These are phyloP conservation scores for Sugiyamaella valdiviana DNA, from an alignment of 805 yeast species.

Conservation along the genomic window DNA sequence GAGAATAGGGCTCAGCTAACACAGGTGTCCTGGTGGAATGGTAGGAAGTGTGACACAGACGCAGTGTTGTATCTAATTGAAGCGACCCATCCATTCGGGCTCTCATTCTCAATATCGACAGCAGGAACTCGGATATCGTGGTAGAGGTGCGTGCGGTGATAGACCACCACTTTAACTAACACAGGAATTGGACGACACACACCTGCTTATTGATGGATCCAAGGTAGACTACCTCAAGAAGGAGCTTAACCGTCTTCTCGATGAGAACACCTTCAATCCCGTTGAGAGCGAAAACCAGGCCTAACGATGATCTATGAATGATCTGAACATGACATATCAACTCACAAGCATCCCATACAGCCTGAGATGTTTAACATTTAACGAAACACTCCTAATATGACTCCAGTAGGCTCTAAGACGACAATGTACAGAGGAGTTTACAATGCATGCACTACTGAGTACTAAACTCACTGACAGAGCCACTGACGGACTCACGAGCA, in stretches of 20 bases:
- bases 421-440: too few relatives aligned
- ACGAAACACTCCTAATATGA: neutral
- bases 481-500: neutral
- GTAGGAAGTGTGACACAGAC: conserved; percentile 12
- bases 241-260: conserved; percentile 67
- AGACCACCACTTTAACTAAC: neutral
- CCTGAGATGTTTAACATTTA: neutral
- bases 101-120: conserved; percentile 73
- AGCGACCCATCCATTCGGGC: conserved; percentile 93
- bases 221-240: conserved; percentile 69
- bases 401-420: too few relatives aligned
- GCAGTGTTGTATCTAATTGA: neutral
- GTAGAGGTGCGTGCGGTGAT: conserved; percentile 37
- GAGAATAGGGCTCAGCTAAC: conserved; percentile 12
- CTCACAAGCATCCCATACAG: neutral
- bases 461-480: neutral
- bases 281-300: conserved; percentile 49
- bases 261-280: conserved; percentile 82
- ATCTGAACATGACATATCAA: neutral
- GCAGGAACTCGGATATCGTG: conserved; percentile 65
- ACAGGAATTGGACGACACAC: conserved; percentile 85
- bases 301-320: neutral
- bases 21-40: conserved; percentile 34
- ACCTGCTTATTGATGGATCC: conserved; percentile 69
- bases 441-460: neutral